Evolutionary conservation across 495 filamentous ascomycete species (phyloP), one percentile per base, ranked within the genome.

Genomic region (Aspergillus affinis): DNA sequence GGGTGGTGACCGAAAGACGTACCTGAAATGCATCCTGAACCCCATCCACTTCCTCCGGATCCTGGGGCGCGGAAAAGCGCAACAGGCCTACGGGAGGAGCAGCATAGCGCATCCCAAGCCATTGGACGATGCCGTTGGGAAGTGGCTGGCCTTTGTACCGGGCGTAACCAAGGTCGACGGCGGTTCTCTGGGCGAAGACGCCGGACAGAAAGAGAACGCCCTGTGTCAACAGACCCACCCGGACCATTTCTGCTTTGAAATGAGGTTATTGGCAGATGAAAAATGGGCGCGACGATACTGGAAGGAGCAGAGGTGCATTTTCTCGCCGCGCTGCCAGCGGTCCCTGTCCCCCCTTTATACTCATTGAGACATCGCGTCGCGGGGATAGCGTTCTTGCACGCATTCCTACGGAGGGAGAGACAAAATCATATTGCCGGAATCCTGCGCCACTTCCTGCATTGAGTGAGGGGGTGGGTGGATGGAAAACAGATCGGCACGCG

Each of bases 91-190:
- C 55, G 9, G 86, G 84, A 20, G 85, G 70, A 18, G 84, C 82
- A 29, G 86, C 87, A 73, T 79, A 90, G 21, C 87, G 84, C 48
- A 90, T 82, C 4, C 87, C 87, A 9, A 87, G 74, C 85, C 86
- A 90, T 67, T 86, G 79, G 0, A 77, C 78, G 48, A 88, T 68
- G 19, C 84, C 84, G 60, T 75, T 77, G 3, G 65, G 57, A 6
- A 71, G 58, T 2, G 64, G 62, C 15, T 60, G 49, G 15, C 80
- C 79, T 48, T 68, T 64, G 59, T 81, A 80, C n/a, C 57, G 71
- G 12, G 73, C 59, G 61, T 81, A 81, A 2, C 74, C 76, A 36
- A 81, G 66, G 45, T 82, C 62, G 7, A 81, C 72, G 8, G 78
- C 65, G 7, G 69, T 55, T 17, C 62, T 59, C 47, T 62, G 51